Percentiles rank a stretch among this genome's conserved stretches.
These are phyloP conservation scores for Tulasnella sp. DNA, from an alignment of 768 basidiomycete species.

Conservation along the genomic window DNA sequence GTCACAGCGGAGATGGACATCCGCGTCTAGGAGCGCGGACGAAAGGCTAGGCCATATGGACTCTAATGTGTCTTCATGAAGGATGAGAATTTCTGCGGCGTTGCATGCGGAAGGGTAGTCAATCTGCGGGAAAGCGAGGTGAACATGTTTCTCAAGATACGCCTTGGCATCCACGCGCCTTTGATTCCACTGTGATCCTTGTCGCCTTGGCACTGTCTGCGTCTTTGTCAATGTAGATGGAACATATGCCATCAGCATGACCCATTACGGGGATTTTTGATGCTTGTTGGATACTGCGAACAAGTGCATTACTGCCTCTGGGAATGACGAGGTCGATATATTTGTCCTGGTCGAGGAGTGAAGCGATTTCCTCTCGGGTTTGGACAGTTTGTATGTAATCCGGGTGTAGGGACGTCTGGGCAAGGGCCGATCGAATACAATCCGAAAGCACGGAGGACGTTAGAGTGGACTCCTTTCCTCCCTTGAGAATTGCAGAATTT, in stretches of 20 bases:
- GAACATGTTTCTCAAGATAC: neutral
- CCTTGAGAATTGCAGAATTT: constrained; percentile 94
- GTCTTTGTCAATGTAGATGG: constrained; percentile 73
- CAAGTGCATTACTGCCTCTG: constrained; percentile 83
- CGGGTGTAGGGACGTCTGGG: constrained; percentile 55
- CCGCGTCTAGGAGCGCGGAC: constrained; percentile 47
- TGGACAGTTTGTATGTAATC: constrained; percentile 87
- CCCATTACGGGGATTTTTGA: constrained; percentile 98
- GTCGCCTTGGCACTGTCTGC: constrained; percentile 71
- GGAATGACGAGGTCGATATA: constrained; percentile 98
- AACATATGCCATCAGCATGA: constrained; percentile 92
- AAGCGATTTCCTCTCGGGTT: constrained; percentile 81
- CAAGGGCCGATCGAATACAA: constrained; percentile 67
- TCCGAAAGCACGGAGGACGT: constrained; percentile 66
- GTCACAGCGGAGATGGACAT: constrained; percentile 76
- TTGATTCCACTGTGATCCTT: constrained; percentile 76
- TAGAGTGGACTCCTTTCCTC: constrained; percentile 85
- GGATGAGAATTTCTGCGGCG: constrained; percentile 73
- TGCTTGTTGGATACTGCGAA: constrained; percentile 73
- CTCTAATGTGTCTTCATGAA: constrained; percentile 59
- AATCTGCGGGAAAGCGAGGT: constrained; percentile 36
- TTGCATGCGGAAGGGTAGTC: constrained; percentile 97
- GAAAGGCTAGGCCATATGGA: constrained; percentile 79
- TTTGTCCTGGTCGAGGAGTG: constrained; percentile 70
- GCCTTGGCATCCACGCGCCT: constrained; percentile 60